phyloP scores from a whole-genome alignment of 371 early-diverging fungal species.

The Mortierella sp. region DNA sequence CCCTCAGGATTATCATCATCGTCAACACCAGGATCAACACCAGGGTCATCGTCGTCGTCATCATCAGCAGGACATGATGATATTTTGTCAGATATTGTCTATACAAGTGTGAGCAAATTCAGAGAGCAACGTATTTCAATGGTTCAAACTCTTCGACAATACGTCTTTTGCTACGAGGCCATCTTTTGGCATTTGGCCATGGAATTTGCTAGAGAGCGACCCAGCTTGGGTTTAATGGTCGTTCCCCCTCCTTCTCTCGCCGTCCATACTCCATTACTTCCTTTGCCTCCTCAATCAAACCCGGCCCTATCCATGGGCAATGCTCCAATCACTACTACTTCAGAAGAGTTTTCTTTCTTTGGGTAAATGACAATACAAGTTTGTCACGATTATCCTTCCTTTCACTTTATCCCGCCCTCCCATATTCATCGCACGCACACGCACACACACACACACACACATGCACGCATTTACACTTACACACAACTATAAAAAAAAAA shows the following conservation, averaged over 20 bases:
- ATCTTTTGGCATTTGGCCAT: slow-evolving; percentile 69
- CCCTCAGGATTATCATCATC: background rate
- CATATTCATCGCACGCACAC: too few relatives aligned
- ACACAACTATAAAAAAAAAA: too few relatives aligned
- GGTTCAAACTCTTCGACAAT: slow-evolving; percentile 92
- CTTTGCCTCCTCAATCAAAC: slow-evolving; percentile 36
- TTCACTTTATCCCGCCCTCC: too few relatives aligned
- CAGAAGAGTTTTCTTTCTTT: slow-evolving; percentile 44
- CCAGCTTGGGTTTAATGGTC: slow-evolving; percentile 26
- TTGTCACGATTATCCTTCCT: too few relatives aligned
- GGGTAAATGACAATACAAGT: slow-evolving; percentile 8
- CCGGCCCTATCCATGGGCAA: slow-evolving; percentile 27
- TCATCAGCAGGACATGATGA: slow-evolving; percentile 7
- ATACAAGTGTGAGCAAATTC: slow-evolving; percentile 74
- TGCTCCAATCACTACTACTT: slow-evolving; percentile 41
- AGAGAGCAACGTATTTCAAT: slow-evolving; percentile 86
- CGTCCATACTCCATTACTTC: slow-evolving; percentile 38
- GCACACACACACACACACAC: too few relatives aligned
- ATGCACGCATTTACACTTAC: too few relatives aligned
- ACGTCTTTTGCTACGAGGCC: slow-evolving; percentile 92
- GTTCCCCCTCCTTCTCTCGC: slow-evolving; percentile 33
- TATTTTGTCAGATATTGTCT: slow-evolving; percentile 65
- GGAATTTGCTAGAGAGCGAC: slow-evolving; percentile 36
- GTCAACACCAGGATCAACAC: background rate
- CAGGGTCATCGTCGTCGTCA: background rate